Base-by-base conservation (phyloP, 306 rosid genomes). In the Phaseolus lunatus region DNA sequence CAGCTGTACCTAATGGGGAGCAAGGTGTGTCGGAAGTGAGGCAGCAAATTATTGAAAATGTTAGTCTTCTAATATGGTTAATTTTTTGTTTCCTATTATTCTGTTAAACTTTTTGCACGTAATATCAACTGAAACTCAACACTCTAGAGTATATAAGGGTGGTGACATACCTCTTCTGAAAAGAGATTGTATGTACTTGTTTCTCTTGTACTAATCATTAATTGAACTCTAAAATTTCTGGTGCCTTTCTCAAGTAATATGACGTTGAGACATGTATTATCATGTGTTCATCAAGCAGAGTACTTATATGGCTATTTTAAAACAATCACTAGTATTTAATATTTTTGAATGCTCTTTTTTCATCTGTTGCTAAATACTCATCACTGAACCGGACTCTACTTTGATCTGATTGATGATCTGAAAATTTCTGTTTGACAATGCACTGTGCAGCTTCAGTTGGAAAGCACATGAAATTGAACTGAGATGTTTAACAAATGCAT, bases 11-110 rank as follows among this genome's bases (percentile, higher is more conserved):
- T 26, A 89, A 82, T 53, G 90, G 98, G 84, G 99, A 89, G 88
- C 98, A 88, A 83, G 94, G 96, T 68, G 83, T 91, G 83, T 85
- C 90, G 0, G 83, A 37, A 24, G 81, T 84, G 77, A 91, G 88
- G 94, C 99, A 88, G 87, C 95, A 89, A 82, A 62, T 89, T 82
- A 83, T 91, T 84, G 98, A 92, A 84, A 90, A 92, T 81, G 99
- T 96, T 64, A 84, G 97, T 87, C 44, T 80, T 79, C 35, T 31
- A 31, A 64, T 41, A 59, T 71, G 31, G 39, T 72, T 29, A 65
- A 61, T 67, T 14, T 63, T 22, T 79, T 72, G 63, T 76, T 75
- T 62, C 73, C 67, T 68, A 39, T 13, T 20, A 70, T 10, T 43
- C 63, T 44, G 16, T 13, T 13, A 31, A 31, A 10, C 24, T 76